Base-by-base conservation (phyloP, 768 basidiomycete species). In the Lentinula sp. region DNA sequence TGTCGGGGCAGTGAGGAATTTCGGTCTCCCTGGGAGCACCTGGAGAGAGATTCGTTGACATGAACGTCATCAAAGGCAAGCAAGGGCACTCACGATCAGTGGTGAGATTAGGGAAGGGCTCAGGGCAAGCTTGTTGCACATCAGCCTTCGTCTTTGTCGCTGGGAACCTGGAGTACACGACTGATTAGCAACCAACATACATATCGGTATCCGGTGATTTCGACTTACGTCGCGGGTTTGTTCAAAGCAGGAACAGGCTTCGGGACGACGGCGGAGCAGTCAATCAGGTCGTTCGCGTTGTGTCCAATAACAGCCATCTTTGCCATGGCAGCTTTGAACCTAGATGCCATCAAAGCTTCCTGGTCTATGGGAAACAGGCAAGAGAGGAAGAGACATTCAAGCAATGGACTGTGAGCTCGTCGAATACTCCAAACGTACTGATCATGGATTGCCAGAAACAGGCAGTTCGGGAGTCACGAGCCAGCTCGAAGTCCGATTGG, bases 391-490 rank as follows among this genome's bases (percentile, higher is more conserved):
- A 42, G n/a, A 42, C 28, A 28, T 28, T 28, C 2, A 28, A 28
- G 28, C 28, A 28, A 28, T 28, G 28, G 28, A 28, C 28, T 16
- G 16, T 16, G 16, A 7, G 10, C 16, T n/a, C 45, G 45, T 13
- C 37, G 13, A 8, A 39, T 39, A 9, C 13, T 16, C 20, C 20
- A 46, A n/a, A 53, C 65, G 57, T 56, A 71, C 71, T 59, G 46
- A 77, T 68, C 64, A 72, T 71, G 2, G 70, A 68, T 61, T 79
- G 77, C 77, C 77, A 79, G 55, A 67, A 60, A 66, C 77, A 78
- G 16, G 77, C 75, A 20, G 77, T 78, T 37, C 70, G 61, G 2
- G 63, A 28, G 56, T 73, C 68, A 15, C 70, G 68, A n/a, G 71
- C 69, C 9, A 73, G 32, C 3, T 49, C 59, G 36, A 57, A 58